These are phyloP conservation scores for Aspergillus amoenus DNA, from an alignment of 2,329 filamentous ascomycete genomes.

Conservation along the genomic window DNA sequence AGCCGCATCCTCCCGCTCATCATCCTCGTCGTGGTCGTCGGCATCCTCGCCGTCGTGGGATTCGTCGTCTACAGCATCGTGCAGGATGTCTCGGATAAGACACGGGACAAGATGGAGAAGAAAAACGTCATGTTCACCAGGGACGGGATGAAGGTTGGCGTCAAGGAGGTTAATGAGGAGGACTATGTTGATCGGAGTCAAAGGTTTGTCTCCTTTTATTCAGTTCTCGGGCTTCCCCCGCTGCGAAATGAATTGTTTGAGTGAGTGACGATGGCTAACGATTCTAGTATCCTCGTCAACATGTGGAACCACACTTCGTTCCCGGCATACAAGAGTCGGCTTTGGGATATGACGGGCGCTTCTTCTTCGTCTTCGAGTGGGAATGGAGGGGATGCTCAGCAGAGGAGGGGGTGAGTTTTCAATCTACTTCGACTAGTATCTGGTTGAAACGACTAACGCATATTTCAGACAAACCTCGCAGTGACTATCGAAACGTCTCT, in stretches of 20 bases:
- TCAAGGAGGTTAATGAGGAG: constrained; percentile 59
- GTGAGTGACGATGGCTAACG: background rate
- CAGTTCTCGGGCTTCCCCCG: too few relatives aligned
- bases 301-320: constrained; percentile 50
- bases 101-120: constrained; percentile 62
- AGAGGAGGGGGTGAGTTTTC: constrained; percentile 6
- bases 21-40: constrained; percentile 56
- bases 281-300: constrained; percentile 46
- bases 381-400: constrained; percentile 22
- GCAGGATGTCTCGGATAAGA: constrained; percentile 58
- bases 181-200: constrained; percentile 61
- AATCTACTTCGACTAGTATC: too few relatives aligned
- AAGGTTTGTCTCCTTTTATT: constrained; percentile 37
- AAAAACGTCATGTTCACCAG: constrained; percentile 61
- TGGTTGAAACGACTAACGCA: background rate
- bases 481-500: background rate
- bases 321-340: constrained; percentile 46
- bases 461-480: background rate
- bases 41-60: constrained; percentile 52
- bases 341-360: constrained; percentile 39
- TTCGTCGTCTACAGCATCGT: constrained; percentile 60
- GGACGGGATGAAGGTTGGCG: constrained; percentile 61
- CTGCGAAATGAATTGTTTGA: too few relatives aligned
- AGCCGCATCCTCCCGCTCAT: constrained; percentile 54
- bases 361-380: constrained; percentile 6